A percentile compares a stretch with the other conserved stretches of the same genome.
phyloP scores from a whole-genome alignment of 2,329 filamentous ascomycete species.

The Stemphylium vesicarium region DNA sequence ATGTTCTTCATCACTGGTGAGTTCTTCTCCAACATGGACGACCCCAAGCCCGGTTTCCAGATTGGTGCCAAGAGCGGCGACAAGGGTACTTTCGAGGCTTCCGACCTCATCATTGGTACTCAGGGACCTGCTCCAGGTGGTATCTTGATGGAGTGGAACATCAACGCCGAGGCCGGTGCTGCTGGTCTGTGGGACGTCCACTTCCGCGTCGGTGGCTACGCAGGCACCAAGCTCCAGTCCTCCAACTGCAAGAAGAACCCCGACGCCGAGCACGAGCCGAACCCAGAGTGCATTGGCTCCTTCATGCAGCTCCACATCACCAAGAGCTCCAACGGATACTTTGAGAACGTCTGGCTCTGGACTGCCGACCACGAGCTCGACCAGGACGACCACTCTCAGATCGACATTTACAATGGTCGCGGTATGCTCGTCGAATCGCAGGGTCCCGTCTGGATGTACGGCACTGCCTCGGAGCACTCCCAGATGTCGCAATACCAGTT shows the following conservation, averaged over 20 bases:
- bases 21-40: constrained; percentile 74
- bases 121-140: constrained; percentile 83
- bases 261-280: constrained; percentile 64
- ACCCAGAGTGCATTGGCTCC: constrained; percentile 73
- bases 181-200: constrained; percentile 95
- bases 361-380: constrained; percentile 90
- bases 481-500: constrained; percentile 76
- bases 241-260: constrained; percentile 81
- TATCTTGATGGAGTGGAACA: constrained; percentile 91
- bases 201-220: constrained; percentile 86
- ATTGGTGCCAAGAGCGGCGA: constrained; percentile 76
- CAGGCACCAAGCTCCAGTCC: constrained; percentile 82
- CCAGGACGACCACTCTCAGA: constrained; percentile 71
- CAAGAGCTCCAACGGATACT: constrained; percentile 68
- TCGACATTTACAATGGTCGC: constrained; percentile 86
- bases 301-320: constrained; percentile 69
- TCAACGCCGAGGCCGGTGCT: constrained; percentile 70
- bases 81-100: constrained; percentile 81
- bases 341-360: constrained; percentile 93
- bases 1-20: constrained; percentile 82
- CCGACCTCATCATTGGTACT: constrained; percentile 85
- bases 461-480: constrained; percentile 70
- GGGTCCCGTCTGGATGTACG: constrained; percentile 77
- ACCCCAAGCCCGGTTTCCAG: constrained; percentile 85
- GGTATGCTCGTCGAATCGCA: constrained; percentile 80